Base-by-base conservation (phyloP, 2,329 filamentous ascomycete genomes). In the Didymella sp. region DNA sequence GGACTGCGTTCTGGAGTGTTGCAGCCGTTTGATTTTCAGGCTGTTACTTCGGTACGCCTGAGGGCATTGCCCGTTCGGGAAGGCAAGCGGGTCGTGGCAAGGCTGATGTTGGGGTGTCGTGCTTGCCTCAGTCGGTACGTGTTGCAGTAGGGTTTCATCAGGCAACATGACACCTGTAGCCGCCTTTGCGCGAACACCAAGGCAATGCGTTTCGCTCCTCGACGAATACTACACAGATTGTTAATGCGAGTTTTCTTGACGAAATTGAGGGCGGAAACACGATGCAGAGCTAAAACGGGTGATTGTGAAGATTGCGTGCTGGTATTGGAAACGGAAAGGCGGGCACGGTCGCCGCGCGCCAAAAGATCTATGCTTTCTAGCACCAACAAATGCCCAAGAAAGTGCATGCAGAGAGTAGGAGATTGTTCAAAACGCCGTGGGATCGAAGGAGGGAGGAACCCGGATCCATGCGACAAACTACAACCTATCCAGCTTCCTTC, bases 401-500 rank as follows among this genome's bases (percentile, higher is more conserved):
- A 19, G 35, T 56, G 30, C 31, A 48, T 59, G 60, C 49, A 60
- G 58, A 63, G 61, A 62, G 68, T 60, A 67, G 58, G 63, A 69
- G 68, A 58, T 56, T 65, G 61, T 69, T 66, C 62, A 62, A 70
- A 60, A 72, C 73, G 68, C 63, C 67, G 67, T 51, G 37, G 28
- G 48, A 51, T 51, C 42, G 30, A 56, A 59, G 24, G 30, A 11
- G 27, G 42, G 35, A 43, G 22, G 13, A 17, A 12, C 31, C 25
- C 42, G 17, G 48, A 42, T 47, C 47, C 47, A 51, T 51, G 54
- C 54, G 43, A 52, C 40, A 37, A 12, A 50, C 56, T 70, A 77
- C 59, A 64, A 58, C 65, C 73, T 72, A 63, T 75, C 91, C 71
- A 95, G 82, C 82, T 93, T 96, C 75, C 92, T 87, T 75, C 94